These are phyloP conservation scores for Zalaria sp. DNA, from an alignment of 2,329 filamentous ascomycete species.

Conservation along the genomic window DNA sequence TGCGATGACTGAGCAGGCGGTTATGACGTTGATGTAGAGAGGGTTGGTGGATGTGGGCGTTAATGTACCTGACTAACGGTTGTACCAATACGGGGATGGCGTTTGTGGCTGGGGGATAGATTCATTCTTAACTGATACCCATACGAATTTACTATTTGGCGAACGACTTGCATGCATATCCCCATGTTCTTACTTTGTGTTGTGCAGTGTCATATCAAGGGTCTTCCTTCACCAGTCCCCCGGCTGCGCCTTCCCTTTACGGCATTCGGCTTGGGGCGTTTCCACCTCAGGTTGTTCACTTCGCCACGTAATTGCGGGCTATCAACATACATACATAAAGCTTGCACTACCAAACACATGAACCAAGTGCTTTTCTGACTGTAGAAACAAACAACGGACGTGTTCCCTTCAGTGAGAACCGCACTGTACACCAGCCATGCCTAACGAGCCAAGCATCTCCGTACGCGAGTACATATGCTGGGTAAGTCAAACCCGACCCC, in stretches of 20 bases:
- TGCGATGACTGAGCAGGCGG: conserved; percentile 4
- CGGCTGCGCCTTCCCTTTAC: too few species aligned
- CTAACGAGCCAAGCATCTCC: conserved; percentile 31
- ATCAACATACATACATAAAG: conserved; percentile 4
- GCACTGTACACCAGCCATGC: background rate
- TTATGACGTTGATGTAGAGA: background rate
- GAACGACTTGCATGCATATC: conserved; percentile 1
- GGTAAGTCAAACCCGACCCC: conserved; percentile 11
- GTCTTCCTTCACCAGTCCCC: too few species aligned
- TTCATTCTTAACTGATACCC: too few species aligned
- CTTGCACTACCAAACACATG: background rate
- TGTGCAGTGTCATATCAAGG: conserved; percentile 1
- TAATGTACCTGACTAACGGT: background rate
- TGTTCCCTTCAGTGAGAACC: background rate
- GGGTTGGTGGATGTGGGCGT: background rate
- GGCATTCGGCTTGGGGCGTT: too few species aligned
- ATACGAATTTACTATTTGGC: conserved; percentile 1
- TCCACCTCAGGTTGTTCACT: too few species aligned
- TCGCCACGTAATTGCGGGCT: too few species aligned
- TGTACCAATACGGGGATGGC: background rate
- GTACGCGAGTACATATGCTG: conserved; percentile 45
- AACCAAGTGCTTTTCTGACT: background rate
- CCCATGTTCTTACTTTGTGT: background rate
- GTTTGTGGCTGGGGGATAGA: background rate
- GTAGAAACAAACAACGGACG: too few species aligned